Evolutionary conservation across 2,329 filamentous ascomycete species (phyloP), one percentile per base, ranked within the genome.

Genomic region (Clarireedia monteithiana): DNA sequence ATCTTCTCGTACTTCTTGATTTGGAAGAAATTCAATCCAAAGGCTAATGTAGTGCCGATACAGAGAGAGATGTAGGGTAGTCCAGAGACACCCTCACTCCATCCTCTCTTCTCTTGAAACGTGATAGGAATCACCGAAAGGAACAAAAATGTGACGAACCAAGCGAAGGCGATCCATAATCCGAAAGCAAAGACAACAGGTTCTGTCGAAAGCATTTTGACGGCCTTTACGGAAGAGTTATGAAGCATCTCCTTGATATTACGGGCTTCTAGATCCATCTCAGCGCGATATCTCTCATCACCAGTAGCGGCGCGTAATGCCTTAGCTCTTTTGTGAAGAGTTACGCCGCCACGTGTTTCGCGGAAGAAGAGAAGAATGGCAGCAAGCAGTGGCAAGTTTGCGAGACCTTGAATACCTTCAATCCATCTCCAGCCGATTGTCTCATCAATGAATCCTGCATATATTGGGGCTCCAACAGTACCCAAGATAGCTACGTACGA

Each of bases 151-250:
- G 95, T 79, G 0, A 95, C 80, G 0, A 86, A 89, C 91, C 91
- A 96, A 27, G 85, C 85, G 69, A 96, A 96, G 1, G 89, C 80
- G 1, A 90, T 86, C 90, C 90, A 96, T 1, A 95, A 76, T 1
- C 87, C 90, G 73, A 96, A 96, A 72, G 81, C 89, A 70, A 91
- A 89, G 20, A 91, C 85, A 17, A 89, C 84, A 0, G 86, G 85
- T 62, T 91, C 87, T 0, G 86, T 90, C 61, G 84, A 74, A 20
- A 91, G 80, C 74, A 68, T 69, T 70, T 75, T 81, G 68, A 95
- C 94, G 0, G 90, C 90, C 0, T 90, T 81, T 58, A 82, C 82
- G 2, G 91, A 72, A 0, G 88, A 92, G 23, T 88, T 81, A 9
- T 77, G 75, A 53, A 95, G 83, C 80, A 91, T 88, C 56, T 78